Evolutionary conservation across 495 filamentous ascomycete species (phyloP), one percentile per base, ranked within the genome.

Genomic region (Lichenothelia convexa): DNA sequence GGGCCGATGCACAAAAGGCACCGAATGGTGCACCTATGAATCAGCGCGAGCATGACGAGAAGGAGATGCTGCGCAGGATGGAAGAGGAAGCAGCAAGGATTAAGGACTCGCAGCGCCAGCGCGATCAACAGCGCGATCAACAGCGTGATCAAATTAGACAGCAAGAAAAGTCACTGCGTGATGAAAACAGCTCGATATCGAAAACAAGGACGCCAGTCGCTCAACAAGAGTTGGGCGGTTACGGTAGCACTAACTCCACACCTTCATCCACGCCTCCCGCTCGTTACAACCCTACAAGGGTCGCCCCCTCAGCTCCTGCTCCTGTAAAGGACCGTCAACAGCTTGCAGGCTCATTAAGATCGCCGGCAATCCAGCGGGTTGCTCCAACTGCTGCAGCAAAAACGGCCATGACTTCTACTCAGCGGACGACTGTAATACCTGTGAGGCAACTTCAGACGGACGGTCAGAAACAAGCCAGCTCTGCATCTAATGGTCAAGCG

Each of bases 131-230:
- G n/a, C n/a, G n/a, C n/a, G 8, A 13, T 13, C 24, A 27, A 27
- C 38, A 51, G 35, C 67, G 65, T 29, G 73, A 82, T 38, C 62
- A 63, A 3, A 66, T 78, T 38, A 49, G 51, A 15, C 44, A 53
- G 35, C 40, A 51, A 37, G 45, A 54, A 27, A 58, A 65, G 24
- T 49, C 56, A 21, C 75, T 84, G 46, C 64, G 77, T 43, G 83
- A 82, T 46, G 79, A 71, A 16, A 93, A 89, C 53, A 89, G 93
- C 55, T 74, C 78, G n/a, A 51, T 93, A 30, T 83, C 85, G 12
- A 75, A 91, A 58, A 67, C 65, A 9, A 74, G 78, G 39, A 57
- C 67, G 3, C 79, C 81, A 0, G 50, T 83, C 21, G 84, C 82
- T n/a, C 78, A 93, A 48, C 85, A 93, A 55, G 85, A 93, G 36